Evolutionary conservation across 2,329 filamentous ascomycete genomes (phyloP), one percentile per base, ranked within the genome.

Genomic region (Fusarium newnesense): DNA sequence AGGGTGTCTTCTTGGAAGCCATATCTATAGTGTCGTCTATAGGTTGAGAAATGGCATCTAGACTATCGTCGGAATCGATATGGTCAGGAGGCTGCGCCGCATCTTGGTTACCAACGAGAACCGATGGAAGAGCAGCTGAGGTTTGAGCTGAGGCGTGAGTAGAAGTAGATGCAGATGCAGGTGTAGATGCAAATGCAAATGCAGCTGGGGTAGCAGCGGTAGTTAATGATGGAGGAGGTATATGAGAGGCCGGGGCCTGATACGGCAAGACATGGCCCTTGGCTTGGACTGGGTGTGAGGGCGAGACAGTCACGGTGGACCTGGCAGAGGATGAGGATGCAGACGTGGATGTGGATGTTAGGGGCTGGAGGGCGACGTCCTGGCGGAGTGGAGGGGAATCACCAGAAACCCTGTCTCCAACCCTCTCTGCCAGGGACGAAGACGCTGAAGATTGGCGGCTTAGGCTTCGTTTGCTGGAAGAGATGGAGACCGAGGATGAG

Each of bases 1-100:
- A 81, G 34, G 83, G 82, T 49, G 81, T 81, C 72, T 78, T 81
- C 69, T 79, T 82, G 64, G 79, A 80, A 53, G 81, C 77, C 81
- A 83, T 83, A 61, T 77, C 76, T 76, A 70, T 61, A 65, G 57
- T 67, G 60, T 37, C 60, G 70, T 75, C 65, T 53, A 54, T 53
- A 57, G 60, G 57, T 49, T 70, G 69, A 36, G 53, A 65, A 61
- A 69, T 67, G 66, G 78, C 80, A 78, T 80, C 74, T 70, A 75
- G 67, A 69, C 54, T 59, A 47, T 69, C 64, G 43, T 66, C 56
- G 59, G 40, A 42, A 63, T 52, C 40, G 49, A 34, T 60, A 50
- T 67, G 69, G 50, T 61, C 50, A 58, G 46, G 26, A 60, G 56
- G 61, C 64, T 64, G 65, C 32, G 69, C 58, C 44, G 59, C 66